These are phyloP conservation scores for Fusarium tricinctum DNA, from an alignment of 2,329 filamentous ascomycete genomes.

Conservation along the genomic window DNA sequence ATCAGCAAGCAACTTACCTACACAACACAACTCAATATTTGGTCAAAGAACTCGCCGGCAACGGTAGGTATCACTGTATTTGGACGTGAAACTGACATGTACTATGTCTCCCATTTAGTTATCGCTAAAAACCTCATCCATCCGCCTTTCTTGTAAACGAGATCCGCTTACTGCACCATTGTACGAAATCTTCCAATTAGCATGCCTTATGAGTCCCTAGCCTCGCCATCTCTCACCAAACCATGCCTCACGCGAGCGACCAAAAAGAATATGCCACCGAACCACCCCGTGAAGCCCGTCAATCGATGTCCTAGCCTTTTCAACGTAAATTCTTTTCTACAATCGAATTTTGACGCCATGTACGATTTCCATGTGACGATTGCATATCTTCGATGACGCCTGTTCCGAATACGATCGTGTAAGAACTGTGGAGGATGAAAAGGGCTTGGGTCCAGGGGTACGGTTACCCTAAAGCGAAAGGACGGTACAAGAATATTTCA, in stretches of 20 bases:
- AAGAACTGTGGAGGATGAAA: not conserved
- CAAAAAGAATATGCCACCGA: constrained; percentile 18
- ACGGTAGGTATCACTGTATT: constrained; percentile 42
- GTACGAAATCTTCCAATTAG: constrained; percentile 24
- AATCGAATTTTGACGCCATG: constrained; percentile 24
- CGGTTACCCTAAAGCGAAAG: not conserved
- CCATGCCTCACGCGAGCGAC: constrained; percentile 19
- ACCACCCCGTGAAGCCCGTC: constrained; percentile 27
- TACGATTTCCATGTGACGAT: constrained; percentile 29
- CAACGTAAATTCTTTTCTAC: constrained; percentile 19
- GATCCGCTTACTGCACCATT: constrained; percentile 21
- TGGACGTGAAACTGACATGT: constrained; percentile 37
- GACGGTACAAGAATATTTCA: not conserved
- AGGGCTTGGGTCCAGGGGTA: not conserved
- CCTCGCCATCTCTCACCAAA: constrained; percentile 15
- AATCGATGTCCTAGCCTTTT: constrained; percentile 2
- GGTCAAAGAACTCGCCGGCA: constrained; percentile 1
- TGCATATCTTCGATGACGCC: constrained; percentile 19
- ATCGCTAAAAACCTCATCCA: not conserved
- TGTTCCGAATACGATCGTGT: constrained; percentile 18
- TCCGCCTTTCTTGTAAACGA: constrained; percentile 4
- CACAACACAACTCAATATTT: not conserved
- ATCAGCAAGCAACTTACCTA: not conserved
- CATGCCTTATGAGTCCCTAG: constrained; percentile 23
- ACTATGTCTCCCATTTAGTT: constrained; percentile 25